Conservation (phyloP, 2,329 filamentous ascomycete species). For the Arthrobotrys musiformis region DNA sequence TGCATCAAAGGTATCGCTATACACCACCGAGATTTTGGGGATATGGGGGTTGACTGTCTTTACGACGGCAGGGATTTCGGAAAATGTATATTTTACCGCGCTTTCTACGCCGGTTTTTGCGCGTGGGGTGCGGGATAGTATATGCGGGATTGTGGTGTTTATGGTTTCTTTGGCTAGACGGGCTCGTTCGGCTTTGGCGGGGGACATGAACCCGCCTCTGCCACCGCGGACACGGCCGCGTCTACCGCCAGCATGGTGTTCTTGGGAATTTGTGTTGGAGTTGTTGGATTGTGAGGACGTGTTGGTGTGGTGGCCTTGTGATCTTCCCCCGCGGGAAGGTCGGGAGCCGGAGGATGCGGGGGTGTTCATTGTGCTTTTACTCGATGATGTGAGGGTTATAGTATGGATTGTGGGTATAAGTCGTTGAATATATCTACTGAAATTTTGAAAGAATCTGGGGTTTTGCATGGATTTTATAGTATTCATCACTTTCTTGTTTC, state of each 20-base stretch:
- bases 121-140: slow-evolving; percentile 68
- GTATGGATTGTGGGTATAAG: not conserved
- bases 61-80: slow-evolving; percentile 50
- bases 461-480: not conserved
- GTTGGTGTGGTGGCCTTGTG: slow-evolving; percentile 17
- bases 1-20: slow-evolving; percentile 68
- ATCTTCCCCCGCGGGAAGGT: not conserved
- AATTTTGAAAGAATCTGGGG: not conserved
- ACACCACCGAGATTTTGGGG: slow-evolving; percentile 65
- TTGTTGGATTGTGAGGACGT: slow-evolving; percentile 21
- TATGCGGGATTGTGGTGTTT: slow-evolving; percentile 70
- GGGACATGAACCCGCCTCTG: slow-evolving; percentile 20
- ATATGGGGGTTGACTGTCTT: slow-evolving; percentile 20
- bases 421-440: not conserved
- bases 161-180: slow-evolving; percentile 70
- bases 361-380: not conserved
- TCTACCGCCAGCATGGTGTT: not conserved
- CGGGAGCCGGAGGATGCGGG: not conserved
- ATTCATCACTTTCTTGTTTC: not conserved
- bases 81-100: slow-evolving; percentile 64
- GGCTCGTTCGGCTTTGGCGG: slow-evolving; percentile 61
- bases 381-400: not conserved
- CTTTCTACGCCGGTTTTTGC: slow-evolving; percentile 69
- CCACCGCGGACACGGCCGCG: slow-evolving; percentile 1
- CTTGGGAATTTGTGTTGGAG: not conserved